phyloP scores from a whole-genome alignment of 192 early-diverging fungal genomes.

The Obelidium mucronatum region DNA sequence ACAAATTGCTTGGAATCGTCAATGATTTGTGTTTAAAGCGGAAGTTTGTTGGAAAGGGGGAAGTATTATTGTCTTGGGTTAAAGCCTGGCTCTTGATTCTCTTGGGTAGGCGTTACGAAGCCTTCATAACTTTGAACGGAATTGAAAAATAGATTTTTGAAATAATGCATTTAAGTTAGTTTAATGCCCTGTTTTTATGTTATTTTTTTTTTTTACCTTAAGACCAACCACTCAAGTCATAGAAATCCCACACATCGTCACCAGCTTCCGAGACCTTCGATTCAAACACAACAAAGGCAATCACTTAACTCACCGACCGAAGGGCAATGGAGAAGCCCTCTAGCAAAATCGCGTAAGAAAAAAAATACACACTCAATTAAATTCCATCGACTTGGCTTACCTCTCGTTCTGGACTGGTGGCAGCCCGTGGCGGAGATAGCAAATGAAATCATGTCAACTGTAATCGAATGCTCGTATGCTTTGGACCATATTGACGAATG shows the following conservation, averaged over 20 bases:
- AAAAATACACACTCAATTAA: conserved; percentile 34
- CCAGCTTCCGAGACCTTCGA: conserved; percentile 40
- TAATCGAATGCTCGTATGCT: conserved; percentile 43
- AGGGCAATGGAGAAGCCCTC: background rate
- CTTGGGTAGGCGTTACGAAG: no score
- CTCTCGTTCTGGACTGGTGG: background rate
- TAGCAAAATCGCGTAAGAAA: conserved; percentile 8
- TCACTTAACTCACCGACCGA: conserved; percentile 17
- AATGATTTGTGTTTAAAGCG: no score
- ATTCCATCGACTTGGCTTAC: conserved; percentile 35
- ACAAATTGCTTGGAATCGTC: no score
- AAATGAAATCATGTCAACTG: background rate
- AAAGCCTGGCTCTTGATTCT: no score
- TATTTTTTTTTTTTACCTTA: no score
- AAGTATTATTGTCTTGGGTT: no score
- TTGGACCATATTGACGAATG: conserved; percentile 51
- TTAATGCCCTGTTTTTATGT: no score
- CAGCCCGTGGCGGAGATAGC: background rate
- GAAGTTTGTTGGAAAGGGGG: no score
- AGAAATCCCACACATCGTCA: conserved; percentile 37
- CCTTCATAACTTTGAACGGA: no score
- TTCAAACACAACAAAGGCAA: conserved; percentile 39
- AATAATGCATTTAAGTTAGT: no score
- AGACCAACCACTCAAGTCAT: background rate
- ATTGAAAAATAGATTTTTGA: no score